Evolutionary conservation across 768 basidiomycete species (phyloP).

Genomic region (Mycena amicta): DNA sequence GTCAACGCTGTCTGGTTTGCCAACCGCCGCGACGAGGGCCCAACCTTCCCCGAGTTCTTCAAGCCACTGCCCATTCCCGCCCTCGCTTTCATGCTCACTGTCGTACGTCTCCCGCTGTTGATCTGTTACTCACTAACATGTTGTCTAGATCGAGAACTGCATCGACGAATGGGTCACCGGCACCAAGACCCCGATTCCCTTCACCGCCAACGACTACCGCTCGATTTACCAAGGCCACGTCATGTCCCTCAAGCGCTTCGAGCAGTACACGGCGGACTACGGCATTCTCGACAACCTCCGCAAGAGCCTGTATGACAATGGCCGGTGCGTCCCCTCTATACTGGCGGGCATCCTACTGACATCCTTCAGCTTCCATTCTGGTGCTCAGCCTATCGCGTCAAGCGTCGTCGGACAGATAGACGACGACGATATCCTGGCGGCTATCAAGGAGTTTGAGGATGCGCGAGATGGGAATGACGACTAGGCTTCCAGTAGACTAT

Average conservation of each 20-base stretch:
- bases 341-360: neutral
- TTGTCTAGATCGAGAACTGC: constrained; percentile 17
- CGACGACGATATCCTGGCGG: neutral
- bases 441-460: neutral
- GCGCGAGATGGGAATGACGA: neutral
- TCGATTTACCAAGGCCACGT: no score
- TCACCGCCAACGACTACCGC: no score
- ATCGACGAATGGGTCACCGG: constrained; percentile 21
- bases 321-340: neutral
- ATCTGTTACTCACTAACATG: neutral
- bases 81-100: constrained; percentile 6
- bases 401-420: neutral
- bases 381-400: neutral
- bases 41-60: constrained; percentile 17
- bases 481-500: no score
- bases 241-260: no score
- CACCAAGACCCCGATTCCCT: constrained; percentile 16
- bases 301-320: neutral
- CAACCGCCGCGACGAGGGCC: constrained; percentile 27
- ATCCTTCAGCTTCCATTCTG: constrained; percentile 5
- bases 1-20: constrained; percentile 23
- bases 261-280: neutral
- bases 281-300: neutral
- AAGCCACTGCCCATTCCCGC: constrained; percentile 12
- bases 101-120: constrained; percentile 8